Evolutionary conservation across 805 yeast species (phyloP), one percentile per base, ranked within the genome.

Genomic region (Kodamaea restingae): DNA sequence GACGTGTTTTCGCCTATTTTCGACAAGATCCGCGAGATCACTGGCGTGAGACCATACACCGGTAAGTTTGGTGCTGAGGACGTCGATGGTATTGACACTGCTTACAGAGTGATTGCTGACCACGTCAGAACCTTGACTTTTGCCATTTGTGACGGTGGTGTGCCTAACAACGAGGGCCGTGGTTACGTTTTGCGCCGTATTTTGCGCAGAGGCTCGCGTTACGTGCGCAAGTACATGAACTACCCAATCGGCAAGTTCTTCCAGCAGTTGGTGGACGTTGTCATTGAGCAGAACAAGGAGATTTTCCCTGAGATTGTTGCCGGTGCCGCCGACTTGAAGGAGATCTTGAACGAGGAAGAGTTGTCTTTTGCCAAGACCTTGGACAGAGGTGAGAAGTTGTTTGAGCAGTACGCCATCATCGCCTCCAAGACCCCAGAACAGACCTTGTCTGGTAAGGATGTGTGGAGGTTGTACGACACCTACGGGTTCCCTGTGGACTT

Each of bases 401-500:
- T 93, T 54, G 96, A 91, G 67, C 86, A 85, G 60, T 93, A 91
- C 56, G 96, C 97, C 32, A 76, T 78, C 37, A 78, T 78, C 52
- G 95, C 98, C 40, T 70, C 83, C 37, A 78, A 81, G 54, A 75
- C 84, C 20, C 82, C 84, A 33, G 78, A 76, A 47, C 88, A 82
- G 63, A 76, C 84, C 28, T 75, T 93, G 46, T 78, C 85, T 35
- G 99, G 99, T 61, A 82, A 78, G 55, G 97, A 91, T 61, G 98
- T 93, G 28, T 93, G 99, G 99, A 80, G 99, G 68, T 73, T 93
- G 53, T 93, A 93, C 56, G 99, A 93, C 56, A 93, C 99, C 9
- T 93, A 91, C 58, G 99, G 99, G 43, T 93, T 93, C 84, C 99
- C 99, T 27, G 97, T 88, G 41, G 99, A 93, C 67, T 77, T 93